Percentiles rank a stretch among this genome's conserved stretches.
These are phyloP conservation scores for Sesbania bispinosa DNA, from an alignment of 306 rosid species.

Conservation along the genomic window DNA sequence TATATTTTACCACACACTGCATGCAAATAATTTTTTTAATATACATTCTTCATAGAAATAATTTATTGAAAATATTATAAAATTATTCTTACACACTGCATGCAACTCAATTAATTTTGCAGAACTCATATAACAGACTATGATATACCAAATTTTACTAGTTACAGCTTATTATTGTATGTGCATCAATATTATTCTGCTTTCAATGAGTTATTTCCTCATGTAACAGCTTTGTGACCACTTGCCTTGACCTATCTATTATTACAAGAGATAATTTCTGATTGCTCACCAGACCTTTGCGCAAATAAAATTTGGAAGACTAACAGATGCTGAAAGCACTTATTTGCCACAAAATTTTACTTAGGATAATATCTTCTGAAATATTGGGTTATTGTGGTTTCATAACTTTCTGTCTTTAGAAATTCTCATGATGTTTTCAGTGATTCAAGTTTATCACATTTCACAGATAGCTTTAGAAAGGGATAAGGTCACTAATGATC, in stretches of 20 bases:
- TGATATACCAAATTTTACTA: background rate
- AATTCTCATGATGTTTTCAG: background rate
- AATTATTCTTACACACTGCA: conserved; percentile 3
- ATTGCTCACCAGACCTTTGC: conserved; percentile 11
- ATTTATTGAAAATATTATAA: background rate
- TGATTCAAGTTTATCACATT: conserved; percentile 20
- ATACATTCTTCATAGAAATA: background rate
- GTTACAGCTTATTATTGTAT: background rate
- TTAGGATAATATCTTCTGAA: background rate
- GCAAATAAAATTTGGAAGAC: conserved; percentile 12
- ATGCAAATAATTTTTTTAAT: background rate
- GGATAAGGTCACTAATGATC: conserved; percentile 47
- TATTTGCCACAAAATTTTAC: background rate
- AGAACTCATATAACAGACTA: background rate
- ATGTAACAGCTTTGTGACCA: background rate
- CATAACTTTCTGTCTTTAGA: background rate
- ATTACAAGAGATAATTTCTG: conserved; percentile 7
- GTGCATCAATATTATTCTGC: background rate
- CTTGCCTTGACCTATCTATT: background rate
- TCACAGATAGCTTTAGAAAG: conserved; percentile 75
- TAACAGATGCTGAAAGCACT: background rate
- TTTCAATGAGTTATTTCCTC: conserved; percentile 4
- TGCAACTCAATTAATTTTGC: background rate
- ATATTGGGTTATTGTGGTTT: background rate
- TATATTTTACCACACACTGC: background rate